Evolutionary conservation across 2,329 filamentous ascomycete genomes (phyloP).

Genomic region (Myotisia sp.): DNA sequence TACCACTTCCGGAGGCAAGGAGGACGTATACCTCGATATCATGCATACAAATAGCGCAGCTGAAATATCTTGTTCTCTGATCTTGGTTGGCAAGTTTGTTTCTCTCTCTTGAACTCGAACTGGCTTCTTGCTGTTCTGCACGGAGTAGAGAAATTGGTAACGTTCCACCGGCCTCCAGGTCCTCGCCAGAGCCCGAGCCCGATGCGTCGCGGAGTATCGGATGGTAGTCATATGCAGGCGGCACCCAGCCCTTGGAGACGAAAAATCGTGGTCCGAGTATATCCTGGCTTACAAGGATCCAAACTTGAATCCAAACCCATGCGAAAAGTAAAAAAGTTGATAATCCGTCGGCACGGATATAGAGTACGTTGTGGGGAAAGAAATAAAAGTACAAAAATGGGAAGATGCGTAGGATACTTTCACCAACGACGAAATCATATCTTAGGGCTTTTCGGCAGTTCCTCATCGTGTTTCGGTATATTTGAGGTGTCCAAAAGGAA

Average conservation of each 20-base stretch:
- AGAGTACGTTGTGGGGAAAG: conserved; percentile 63
- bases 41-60: conserved; percentile 93
- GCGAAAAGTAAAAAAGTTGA: conserved; percentile 51
- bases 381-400: conserved; percentile 81
- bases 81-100: conserved; percentile 30
- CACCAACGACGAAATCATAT: conserved; percentile 80
- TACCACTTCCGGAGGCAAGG: conserved; percentile 30
- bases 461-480: conserved; percentile 73
- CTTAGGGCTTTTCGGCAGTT: conserved; percentile 84
- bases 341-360: conserved; percentile 52
- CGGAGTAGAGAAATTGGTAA: conserved; percentile 62
- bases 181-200: conserved; percentile 45
- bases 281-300: conserved; percentile 65
- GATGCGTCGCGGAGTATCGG: conserved; percentile 52
- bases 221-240: conserved; percentile 76
- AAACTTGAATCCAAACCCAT: conserved; percentile 82
- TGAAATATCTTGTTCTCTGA: conserved; percentile 49
- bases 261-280: conserved; percentile 80
- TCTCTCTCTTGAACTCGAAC: conserved; percentile 21
- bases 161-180: conserved; percentile 57
- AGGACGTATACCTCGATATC: conserved; percentile 78
- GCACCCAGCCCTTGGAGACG: conserved; percentile 53
- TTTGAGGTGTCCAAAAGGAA: conserved; percentile 86
- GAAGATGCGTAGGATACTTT: conserved; percentile 61
- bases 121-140: conserved; percentile 27